Percentiles rank a stretch among this genome's conserved stretches.
Evolutionary conservation across 2,329 filamentous ascomycete genomes (phyloP).

Genomic region (Pseudogymnoascus verrucosus): DNA sequence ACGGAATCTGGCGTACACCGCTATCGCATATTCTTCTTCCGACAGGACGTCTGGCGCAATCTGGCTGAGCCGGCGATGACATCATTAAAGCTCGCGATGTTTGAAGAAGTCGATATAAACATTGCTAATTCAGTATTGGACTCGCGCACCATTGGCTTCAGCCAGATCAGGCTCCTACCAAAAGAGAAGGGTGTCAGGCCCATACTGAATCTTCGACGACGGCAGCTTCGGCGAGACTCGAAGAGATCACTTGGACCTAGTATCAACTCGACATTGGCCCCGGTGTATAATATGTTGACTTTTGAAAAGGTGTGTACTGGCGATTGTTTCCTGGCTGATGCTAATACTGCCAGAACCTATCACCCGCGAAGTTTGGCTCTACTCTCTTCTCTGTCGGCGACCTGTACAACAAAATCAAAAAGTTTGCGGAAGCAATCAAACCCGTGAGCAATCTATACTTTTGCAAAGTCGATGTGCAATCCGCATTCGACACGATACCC

Average conservation of each 20-base stretch:
- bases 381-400: conserved; percentile 76
- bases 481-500: conserved; percentile 93
- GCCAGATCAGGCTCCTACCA: conserved; percentile 72
- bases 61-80: conserved; percentile 66
- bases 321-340: conserved; percentile 11
- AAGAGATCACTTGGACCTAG: conserved; percentile 50
- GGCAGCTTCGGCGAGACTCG: conserved; percentile 46
- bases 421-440: conserved; percentile 52
- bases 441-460: conserved; percentile 57
- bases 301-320: conserved; percentile 61
- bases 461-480: conserved; percentile 83
- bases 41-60: conserved; percentile 82
- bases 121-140: conserved; percentile 51
- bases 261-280: conserved; percentile 63
- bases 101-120: conserved; percentile 62
- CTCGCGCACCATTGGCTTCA: conserved; percentile 62
- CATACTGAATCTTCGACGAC: conserved; percentile 76
- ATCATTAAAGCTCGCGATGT: conserved; percentile 61
- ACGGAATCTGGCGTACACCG: conserved; percentile 80
- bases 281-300: conserved; percentile 68
- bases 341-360: conserved; percentile 30
- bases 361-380: conserved; percentile 61
- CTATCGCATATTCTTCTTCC: conserved; percentile 83
- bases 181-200: conserved; percentile 70
- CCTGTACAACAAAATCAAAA: conserved; percentile 64